phyloP scores from a whole-genome alignment of 768 basidiomycete species.

The Pholiota conissans region DNA sequence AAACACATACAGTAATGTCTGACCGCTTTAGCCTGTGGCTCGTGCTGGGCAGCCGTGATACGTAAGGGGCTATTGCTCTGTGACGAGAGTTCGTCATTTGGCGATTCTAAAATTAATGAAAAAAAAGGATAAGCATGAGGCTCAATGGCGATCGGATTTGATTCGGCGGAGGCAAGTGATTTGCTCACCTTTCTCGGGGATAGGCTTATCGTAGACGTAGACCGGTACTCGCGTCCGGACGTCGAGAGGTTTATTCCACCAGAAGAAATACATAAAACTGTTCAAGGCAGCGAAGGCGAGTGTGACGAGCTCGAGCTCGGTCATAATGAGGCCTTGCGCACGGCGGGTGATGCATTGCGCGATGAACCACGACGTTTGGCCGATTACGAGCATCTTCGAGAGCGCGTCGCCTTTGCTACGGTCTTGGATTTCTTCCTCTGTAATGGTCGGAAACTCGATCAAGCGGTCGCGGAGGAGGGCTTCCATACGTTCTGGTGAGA shows the following conservation, averaged over 20 bases:
- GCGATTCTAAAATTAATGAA: too few relatives aligned
- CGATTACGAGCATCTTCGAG: not conserved
- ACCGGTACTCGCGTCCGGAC: not conserved
- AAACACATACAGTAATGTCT: too few relatives aligned
- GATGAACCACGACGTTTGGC: constrained; percentile 1
- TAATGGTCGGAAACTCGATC: not conserved
- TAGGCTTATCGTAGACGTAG: not conserved
- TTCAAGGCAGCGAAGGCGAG: not conserved
- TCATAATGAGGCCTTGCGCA: not conserved
- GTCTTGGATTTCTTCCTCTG: not conserved
- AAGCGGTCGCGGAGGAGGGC: not conserved
- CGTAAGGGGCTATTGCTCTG: too few relatives aligned
- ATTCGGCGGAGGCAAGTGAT: not conserved
- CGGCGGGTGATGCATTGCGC: not conserved
- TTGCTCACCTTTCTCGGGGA: constrained; percentile 4
- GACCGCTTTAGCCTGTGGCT: too few relatives aligned
- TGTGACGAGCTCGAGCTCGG: not conserved
- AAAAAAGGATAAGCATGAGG: too few relatives aligned
- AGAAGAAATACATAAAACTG: constrained; percentile 5
- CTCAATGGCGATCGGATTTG: not conserved
- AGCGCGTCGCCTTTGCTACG: constrained; percentile 1
- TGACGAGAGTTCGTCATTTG: too few relatives aligned
- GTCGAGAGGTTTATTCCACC: constrained; percentile 6
- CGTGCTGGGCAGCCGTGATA: too few relatives aligned
- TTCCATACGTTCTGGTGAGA: not conserved